Evolutionary conservation across 495 filamentous ascomycete genomes (phyloP).

Genomic region (Penicillium dipodomyicola): DNA sequence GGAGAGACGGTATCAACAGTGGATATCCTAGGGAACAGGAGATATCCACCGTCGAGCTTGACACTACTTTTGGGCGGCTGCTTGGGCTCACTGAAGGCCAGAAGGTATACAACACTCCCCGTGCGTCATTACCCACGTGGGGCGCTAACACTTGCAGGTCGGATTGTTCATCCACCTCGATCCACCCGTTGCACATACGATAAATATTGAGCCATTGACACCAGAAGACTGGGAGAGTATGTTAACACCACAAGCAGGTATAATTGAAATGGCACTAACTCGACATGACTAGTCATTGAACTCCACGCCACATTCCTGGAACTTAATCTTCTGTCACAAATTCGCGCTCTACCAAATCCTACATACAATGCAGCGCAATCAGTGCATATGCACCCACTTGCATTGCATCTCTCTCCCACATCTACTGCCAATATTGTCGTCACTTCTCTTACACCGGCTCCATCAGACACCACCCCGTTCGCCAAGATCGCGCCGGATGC

Average conservation of each 20-base stretch:
- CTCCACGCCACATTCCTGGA: constrained; percentile 93
- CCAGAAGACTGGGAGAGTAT: constrained; percentile 90
- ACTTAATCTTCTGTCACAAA: constrained; percentile 87
- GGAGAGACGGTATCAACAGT: constrained; percentile 66
- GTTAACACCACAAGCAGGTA: constrained; percentile 17
- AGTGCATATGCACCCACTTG: constrained; percentile 70
- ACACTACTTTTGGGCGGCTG: constrained; percentile 81
- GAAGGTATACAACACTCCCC: constrained; percentile 56
- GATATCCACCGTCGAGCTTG: constrained; percentile 74
- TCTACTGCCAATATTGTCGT: constrained; percentile 90
- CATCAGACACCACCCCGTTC: constrained; percentile 66
- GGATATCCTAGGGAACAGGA: constrained; percentile 67
- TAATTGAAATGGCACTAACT: constrained; percentile 14
- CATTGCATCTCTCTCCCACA: constrained; percentile 90
- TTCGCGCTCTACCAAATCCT: constrained; percentile 88
- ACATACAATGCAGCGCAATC: constrained; percentile 51
- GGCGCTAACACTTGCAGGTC: constrained; percentile 48
- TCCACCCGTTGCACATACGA: constrained; percentile 82
- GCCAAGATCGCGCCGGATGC: constrained; percentile 91
- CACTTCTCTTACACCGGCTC: constrained; percentile 72
- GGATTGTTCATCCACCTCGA: constrained; percentile 76
- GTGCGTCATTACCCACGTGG: constrained; percentile 11
- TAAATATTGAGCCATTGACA: constrained; percentile 94
- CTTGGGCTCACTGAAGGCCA: constrained; percentile 81
- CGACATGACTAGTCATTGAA: constrained; percentile 68